These are phyloP conservation scores for Pelargonium myrrhifolium DNA, from an alignment of 441 rosid genomes.

Conservation along the genomic window DNA sequence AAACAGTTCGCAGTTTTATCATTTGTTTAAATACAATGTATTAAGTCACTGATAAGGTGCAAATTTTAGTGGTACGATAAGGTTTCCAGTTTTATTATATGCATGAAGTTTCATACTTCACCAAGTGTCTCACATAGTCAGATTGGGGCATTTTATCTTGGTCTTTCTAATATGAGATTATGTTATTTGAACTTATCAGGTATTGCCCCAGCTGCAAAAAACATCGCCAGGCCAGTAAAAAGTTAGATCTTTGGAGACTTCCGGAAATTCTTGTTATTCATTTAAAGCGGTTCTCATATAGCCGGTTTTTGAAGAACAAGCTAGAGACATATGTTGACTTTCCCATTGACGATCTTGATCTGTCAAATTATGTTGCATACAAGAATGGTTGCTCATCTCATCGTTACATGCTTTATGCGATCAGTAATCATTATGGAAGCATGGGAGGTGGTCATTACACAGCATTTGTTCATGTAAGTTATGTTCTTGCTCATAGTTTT, in stretches of 20 bases:
- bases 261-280: constrained; percentile 72
- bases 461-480: constrained; percentile 74
- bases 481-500: neutral
- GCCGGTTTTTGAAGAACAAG: constrained; percentile 60
- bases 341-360: constrained; percentile 61
- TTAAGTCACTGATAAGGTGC: constrained; percentile 1
- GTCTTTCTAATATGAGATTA: constrained; percentile 21
- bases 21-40: constrained; percentile 1
- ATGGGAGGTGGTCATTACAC: constrained; percentile 88
- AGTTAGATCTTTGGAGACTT: constrained; percentile 74
- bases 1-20: neutral
- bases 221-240: constrained; percentile 66
- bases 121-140: neutral
- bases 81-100: neutral
- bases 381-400: constrained; percentile 36
- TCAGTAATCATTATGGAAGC: constrained; percentile 74
- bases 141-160: constrained; percentile 6
- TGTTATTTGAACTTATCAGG: constrained; percentile 32
- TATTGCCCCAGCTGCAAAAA: constrained; percentile 69
- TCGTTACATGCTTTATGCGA: constrained; percentile 65
- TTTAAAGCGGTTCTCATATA: constrained; percentile 67
- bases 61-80: neutral
- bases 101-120: constrained; percentile 4
- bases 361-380: constrained; percentile 46
- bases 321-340: constrained; percentile 71